Evolutionary conservation across 2,329 filamentous ascomycete species (phyloP), one percentile per base, ranked within the genome.

Genomic region (Mycogone perniciosa): DNA sequence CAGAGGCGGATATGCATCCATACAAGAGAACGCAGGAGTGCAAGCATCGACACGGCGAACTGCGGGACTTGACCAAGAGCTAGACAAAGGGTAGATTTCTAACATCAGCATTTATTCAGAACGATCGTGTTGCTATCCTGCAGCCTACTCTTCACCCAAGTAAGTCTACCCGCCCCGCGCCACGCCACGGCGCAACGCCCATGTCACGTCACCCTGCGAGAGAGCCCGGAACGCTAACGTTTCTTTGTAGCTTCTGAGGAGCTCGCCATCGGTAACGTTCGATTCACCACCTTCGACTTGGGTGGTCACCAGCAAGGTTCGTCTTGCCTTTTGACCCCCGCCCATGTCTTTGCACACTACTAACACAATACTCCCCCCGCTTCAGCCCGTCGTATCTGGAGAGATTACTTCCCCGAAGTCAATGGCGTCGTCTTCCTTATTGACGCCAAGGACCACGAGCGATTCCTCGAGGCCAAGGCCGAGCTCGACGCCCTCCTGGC

Each of bases 361-460:
- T 45, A 57, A 33, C 7, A 9, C n/a, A 10, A 27, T 11, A n/a
- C 31, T 43, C 20, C 30, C 30, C 27, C 27, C n/a, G 27, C n/a
- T 20, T 31, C 13, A 90, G 90, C 90, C 57, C 89, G 91, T 61
- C 89, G 91, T 64, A 84, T 96, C 62, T 96, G 91, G 90, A 92
- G 91, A 71, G 90, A 96, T 67, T 96, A 95, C 75, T 95, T 96
- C 80, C 90, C 90, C 62, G 91, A 96, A 76, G 90, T 96, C 57
- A 90, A 86, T 71, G 91, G 92, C 54, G 95, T 97, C 62, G 91
- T 99, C 61, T 99, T 97, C 80, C 85, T 97, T 52, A 89, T 99
- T 62, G 93, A 99, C 65, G 90, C 93, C 64, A 96, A 96, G 76
- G 93, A 99, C 73, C 86, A 89, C 72, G 92, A 97, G 76, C 89